phyloP scores from a whole-genome alignment of 2,329 filamentous ascomycete genomes.

The Exserohilum rostratum region DNA sequence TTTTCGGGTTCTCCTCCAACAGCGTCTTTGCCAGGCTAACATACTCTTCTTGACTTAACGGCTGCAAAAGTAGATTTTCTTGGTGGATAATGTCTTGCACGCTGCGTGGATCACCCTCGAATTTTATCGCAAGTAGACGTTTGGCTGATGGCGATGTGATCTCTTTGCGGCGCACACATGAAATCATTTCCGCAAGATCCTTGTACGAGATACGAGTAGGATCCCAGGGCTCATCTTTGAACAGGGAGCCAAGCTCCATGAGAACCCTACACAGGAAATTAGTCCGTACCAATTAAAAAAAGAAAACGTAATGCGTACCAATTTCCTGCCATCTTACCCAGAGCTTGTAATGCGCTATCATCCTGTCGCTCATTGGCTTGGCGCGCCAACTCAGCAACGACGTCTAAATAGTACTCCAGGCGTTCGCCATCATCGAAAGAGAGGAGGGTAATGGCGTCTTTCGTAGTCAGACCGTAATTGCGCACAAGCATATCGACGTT shows the following conservation, averaged over 20 bases:
- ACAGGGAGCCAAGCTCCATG: conserved; percentile 58
- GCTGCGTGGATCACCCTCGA: conserved; percentile 56
- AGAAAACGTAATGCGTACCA: conserved; percentile 49
- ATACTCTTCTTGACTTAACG: conserved; percentile 64
- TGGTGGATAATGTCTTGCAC: conserved; percentile 62
- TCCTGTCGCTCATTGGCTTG: conserved; percentile 33
- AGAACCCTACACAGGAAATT: conserved; percentile 49
- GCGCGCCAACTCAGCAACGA: conserved; percentile 52
- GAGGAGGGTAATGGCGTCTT: conserved; percentile 83
- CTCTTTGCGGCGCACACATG: conserved; percentile 48
- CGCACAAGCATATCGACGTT: conserved; percentile 67
- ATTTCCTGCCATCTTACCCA: conserved; percentile 62
- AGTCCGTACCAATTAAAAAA: background rate
- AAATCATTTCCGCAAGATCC: conserved; percentile 54
- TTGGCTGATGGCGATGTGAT: conserved; percentile 65
- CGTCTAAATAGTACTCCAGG: conserved; percentile 79
- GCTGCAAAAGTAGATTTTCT: conserved; percentile 61
- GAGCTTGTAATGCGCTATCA: conserved; percentile 6
- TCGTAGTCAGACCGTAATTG: conserved; percentile 72
- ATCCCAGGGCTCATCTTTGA: conserved; percentile 52
- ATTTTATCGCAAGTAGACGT: conserved; percentile 61
- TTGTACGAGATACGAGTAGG: conserved; percentile 47
- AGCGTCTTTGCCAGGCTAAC: conserved; percentile 59
- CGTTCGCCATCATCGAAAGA: conserved; percentile 78
- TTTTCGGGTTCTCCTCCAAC: conserved; percentile 60